Base-by-base conservation (phyloP, 345 rosid genomes). In the Linum tenue region DNA sequence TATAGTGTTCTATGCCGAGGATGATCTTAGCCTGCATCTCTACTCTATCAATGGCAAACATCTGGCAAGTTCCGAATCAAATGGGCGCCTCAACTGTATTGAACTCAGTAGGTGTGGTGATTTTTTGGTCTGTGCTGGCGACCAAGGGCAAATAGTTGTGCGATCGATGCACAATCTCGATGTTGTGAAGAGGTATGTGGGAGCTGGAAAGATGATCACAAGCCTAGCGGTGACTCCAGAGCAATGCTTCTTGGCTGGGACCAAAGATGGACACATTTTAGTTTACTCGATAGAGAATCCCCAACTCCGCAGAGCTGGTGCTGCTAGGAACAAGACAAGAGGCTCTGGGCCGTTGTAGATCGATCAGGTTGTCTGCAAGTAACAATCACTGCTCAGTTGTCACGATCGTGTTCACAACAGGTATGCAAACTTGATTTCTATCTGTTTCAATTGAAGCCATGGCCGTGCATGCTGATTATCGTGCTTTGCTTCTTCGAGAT, bases 161-260 rank as follows among this genome's bases (percentile, higher is more conserved):
- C 85, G 94, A 72, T 92, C 97, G 63, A 90, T 92, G 96, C 86
- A 83, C 85, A 75, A 92, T 16, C 91, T 92, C 39, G 97, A 85
- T 73, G 81, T 87, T 72, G 89, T 90, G 69, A 80, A 76, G 61
- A 82, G 83, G 78, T 92, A 84, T 37, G 79, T 43, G 44, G 97
- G 97, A 67, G 83, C 85, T 22, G 98, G 97, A 65, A 92, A 88
- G 79, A 72, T 84, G 56, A 90, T 87, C 55, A 89, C 94, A 6
- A 82, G 94, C 70, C 74, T 92, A 17, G 81, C 78, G 37, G 97
- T 92, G 62, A 92, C 97, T 41, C 87, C 80, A 44, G 96, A 92
- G 76, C 96, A 92, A 62, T 90, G 98, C 78, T 86, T 92, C 83
- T 75, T 92, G 77, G 96, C 96, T 36, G 98, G 98, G 67, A 87